Conservation (phyloP, 495 filamentous ascomycete species). For the Neurospora sp. region DNA sequence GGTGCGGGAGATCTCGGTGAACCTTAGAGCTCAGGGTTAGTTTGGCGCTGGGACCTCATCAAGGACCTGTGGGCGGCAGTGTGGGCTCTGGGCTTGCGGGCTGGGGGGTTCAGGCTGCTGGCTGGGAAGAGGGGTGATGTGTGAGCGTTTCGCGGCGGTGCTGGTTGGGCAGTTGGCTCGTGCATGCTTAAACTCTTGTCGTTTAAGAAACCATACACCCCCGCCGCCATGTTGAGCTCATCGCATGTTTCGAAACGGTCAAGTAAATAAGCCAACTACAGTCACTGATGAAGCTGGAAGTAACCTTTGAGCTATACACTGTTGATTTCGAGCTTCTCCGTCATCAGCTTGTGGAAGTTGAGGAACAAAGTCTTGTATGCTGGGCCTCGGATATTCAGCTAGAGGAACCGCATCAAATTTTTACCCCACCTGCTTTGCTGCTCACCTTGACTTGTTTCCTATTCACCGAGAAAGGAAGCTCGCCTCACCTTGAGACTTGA, state of each 20-base stretch:
- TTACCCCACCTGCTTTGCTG: conserved; percentile 18
- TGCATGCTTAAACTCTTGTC: neutral
- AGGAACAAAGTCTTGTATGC: neutral
- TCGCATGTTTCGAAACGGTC: neutral
- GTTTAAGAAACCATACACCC: neutral
- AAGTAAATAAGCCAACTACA: neutral
- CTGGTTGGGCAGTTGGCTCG: neutral
- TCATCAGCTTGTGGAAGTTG: neutral
- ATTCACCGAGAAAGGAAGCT: neutral
- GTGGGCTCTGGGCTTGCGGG: neutral
- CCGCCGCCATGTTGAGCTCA: neutral
- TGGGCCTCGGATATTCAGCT: neutral
- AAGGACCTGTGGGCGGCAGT: neutral
- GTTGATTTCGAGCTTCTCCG: neutral
- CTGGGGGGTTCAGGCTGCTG: neutral
- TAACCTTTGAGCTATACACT: neutral
- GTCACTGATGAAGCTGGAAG: neutral
- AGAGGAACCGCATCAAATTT: conserved; percentile 6
- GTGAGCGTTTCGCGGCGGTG: neutral
- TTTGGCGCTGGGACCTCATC: neutral
- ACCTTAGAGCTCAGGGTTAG: conserved; percentile 1
- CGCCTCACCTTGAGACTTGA: neutral
- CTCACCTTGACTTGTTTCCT: conserved; percentile 4
- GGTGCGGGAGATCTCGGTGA: conserved; percentile 14
- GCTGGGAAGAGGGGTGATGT: neutral